Evolutionary conservation across 768 basidiomycete species (phyloP), one percentile per base, ranked within the genome.

Genomic region (Calvatia gigantea): DNA sequence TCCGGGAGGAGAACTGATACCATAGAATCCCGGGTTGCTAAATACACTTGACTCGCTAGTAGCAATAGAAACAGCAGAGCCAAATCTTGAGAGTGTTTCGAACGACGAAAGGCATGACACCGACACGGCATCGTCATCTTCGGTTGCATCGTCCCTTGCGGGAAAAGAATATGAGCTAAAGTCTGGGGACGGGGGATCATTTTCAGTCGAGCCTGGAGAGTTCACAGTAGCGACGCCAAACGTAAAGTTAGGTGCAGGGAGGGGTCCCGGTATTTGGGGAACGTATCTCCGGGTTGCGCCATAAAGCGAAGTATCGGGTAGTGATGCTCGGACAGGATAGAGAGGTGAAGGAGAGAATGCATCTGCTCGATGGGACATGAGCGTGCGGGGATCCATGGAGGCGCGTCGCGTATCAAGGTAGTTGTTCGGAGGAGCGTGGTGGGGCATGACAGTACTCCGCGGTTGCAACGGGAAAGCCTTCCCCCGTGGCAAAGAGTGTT

Each of bases 211-310:
- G 45, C 73, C 72, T 11, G 79, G 75, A 14, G 83, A 82, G 15
- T 74, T 66, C 60, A 78, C 74, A 47, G 73, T 80, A 27, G 85
- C 80, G 8, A 78, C 76, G 56, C 85, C 85, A 60, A 87, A 87
- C 43, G 82, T 82, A 71, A 83, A 86, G 53, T 77, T 79, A 37
- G 83, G 83, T 4, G 76, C 75, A 1, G 85, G 85, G 15, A 86
- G 72, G 4, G 85, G 85, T 2, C 85, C 85, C 7, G 83, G 70
- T 58, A 82, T 67, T 55, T 73, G 74, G 42, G 76, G 67, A 31
- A 79, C 61, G 9, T 73, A 62, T 33, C 84, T 78, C 6, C 80
- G 73, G 27, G 77, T 71, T 53, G 81, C 64, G 5, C 79, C 68
- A 60, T 76, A 83, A 5, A 80, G 66, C 12, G 71, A 72, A 57